Conservation (phyloP, 768 basidiomycete species). For the Kwoniella sp. region DNA sequence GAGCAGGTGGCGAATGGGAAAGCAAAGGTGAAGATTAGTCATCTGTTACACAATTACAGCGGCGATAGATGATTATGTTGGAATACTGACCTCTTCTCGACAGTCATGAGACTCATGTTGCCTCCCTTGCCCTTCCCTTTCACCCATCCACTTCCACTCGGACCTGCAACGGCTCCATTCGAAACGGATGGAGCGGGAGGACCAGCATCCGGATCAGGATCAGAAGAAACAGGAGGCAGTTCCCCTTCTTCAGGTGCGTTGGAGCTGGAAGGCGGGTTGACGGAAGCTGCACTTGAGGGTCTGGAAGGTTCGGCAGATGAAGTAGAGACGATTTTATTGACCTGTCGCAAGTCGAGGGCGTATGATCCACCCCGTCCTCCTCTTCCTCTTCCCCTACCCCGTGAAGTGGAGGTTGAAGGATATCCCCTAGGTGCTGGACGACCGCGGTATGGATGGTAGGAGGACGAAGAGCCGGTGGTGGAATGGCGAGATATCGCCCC, state of each 20-base stretch:
- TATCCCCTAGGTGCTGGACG: slow-evolving; percentile 11
- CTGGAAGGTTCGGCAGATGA: slow-evolving; percentile 12
- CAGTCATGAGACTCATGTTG: slow-evolving; percentile 55
- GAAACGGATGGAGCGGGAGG: neutral
- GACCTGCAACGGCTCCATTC: slow-evolving; percentile 6
- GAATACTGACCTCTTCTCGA: slow-evolving; percentile 46
- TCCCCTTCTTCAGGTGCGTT: slow-evolving; percentile 33
- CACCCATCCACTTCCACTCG: slow-evolving; percentile 37
- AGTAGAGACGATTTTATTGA: slow-evolving; percentile 18
- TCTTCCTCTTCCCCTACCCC: slow-evolving; percentile 31
- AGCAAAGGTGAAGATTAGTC: neutral
- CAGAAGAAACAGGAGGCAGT: slow-evolving; percentile 21
- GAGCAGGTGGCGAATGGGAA: no score
- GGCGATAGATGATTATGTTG: slow-evolving; percentile 9
- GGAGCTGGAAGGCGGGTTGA: neutral
- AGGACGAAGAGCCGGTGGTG: slow-evolving; percentile 21
- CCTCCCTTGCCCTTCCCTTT: slow-evolving; percentile 48
- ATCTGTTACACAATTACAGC: neutral
- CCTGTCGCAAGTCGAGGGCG: slow-evolving; percentile 37
- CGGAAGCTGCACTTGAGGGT: slow-evolving; percentile 20
- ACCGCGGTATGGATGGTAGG: slow-evolving; percentile 37
- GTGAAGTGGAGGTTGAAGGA: neutral
- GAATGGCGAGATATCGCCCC: slow-evolving; percentile 44
- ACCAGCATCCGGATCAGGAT: neutral
- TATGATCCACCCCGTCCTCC: slow-evolving; percentile 31